Evolutionary conservation across 2,329 filamentous ascomycete genomes (phyloP).

Genomic region (Botryotinia narcissicola): DNA sequence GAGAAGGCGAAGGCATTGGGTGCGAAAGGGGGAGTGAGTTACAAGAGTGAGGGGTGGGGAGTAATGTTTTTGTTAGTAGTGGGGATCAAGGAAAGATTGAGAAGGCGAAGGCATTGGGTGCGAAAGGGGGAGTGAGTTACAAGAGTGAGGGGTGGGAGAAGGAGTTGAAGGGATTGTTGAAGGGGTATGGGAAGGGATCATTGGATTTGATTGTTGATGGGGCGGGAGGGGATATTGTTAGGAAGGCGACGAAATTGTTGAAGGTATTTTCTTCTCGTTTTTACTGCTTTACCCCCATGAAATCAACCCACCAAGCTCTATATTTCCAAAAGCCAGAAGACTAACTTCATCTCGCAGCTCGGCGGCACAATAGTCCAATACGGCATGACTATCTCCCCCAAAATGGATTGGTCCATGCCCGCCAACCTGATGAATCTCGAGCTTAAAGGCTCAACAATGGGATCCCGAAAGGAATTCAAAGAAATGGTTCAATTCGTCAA

Average conservation of each 20-base stretch:
- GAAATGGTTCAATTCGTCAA: conserved; percentile 85
- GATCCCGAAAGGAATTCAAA: conserved; percentile 81
- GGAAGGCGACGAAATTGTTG: conserved; percentile 63
- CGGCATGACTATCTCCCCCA: conserved; percentile 85
- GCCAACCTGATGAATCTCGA: conserved; percentile 88
- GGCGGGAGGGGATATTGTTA: conserved; percentile 81
- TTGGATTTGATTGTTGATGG: conserved; percentile 88
- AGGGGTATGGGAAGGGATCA: conserved; percentile 58
- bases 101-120: conserved; percentile 69
- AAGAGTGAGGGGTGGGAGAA: conserved; percentile 78
- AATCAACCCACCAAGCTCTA: neutral
- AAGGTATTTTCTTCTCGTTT: conserved; percentile 48
- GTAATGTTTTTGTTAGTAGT: conserved; percentile 43
- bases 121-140: conserved; percentile 79
- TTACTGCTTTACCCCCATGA: neutral
- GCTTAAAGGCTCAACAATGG: conserved; percentile 84
- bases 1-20: conserved; percentile 68
- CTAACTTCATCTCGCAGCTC: conserved; percentile 41
- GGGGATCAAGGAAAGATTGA: conserved; percentile 67
- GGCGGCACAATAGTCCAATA: conserved; percentile 85
- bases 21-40: conserved; percentile 77
- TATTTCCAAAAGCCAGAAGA: neutral
- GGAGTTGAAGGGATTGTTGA: conserved; percentile 62
- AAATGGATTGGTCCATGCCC: conserved; percentile 82
- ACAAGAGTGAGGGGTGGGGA: conserved; percentile 70